Evolutionary conservation across 129 eudicot species (phyloP), one percentile per base, ranked within the genome.

Genomic region (Lonicera japonica): DNA sequence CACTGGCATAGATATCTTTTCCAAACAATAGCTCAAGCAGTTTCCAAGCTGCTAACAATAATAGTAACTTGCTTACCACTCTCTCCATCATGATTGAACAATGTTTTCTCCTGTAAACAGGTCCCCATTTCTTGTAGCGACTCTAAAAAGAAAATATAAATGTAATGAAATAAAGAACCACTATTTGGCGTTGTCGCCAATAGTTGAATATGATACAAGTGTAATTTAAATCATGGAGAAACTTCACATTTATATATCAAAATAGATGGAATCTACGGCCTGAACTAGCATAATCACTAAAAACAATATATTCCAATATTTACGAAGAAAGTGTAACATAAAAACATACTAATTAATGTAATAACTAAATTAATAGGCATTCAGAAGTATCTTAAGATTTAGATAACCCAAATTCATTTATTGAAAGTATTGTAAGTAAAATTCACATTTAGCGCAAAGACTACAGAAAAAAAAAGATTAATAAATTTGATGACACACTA

Each of bases 101-200:
- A 62, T 56, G 89, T 81, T 78, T 79, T 82, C 83, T 83, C 95
- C 76, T 64, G 64, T 41, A 92, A 86, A 77, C 87, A 88, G 58
- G 68, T 72, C 60, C 96, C 99, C 87, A 92, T 77, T 72, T 92
- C 99, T 54, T 65, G 73, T 64, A 92, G 76, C 16, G 99, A 92
- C 71, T 80, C 91, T 5, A 95, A 88, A 71, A 88, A 92, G 95
- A 54, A 29, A 69, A 79, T 47, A 20, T 24, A 74, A 8, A 66
- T 48, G 36, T 16, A 65, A 20, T 50, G 48, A 73, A 18, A 36
- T n/a, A 50, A n/a, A 25, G 54, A 14, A 66, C 50, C 73, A 56
- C 62, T 43, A 64, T 23, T 53, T 46, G 12, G 21, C 40, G 48
- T 60, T 50, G 22, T 25, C 24, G 47, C 62, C 51, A 36, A 70